A percentile compares a stretch with the other conserved stretches of the same genome.
These are phyloP conservation scores for Sanguinoderma infundibulare DNA, from an alignment of 1,284 basidiomycete genomes.

Conservation along the genomic window DNA sequence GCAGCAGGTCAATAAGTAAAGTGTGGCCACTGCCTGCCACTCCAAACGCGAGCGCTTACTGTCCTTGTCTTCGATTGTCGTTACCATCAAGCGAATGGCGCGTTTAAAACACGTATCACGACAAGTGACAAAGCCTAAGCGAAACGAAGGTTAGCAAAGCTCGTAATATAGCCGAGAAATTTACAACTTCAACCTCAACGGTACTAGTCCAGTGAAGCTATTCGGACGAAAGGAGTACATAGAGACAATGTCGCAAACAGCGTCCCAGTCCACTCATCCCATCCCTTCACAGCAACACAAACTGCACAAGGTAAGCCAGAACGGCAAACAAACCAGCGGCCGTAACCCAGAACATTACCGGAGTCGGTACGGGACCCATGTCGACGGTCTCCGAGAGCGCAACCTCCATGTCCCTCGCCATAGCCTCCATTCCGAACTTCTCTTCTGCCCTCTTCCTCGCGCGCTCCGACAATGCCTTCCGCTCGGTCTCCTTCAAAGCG, in stretches of 20 bases:
- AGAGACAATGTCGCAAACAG: background rate
- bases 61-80: background rate
- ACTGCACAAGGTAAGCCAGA: background rate
- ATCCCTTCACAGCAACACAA: constrained; percentile 1
- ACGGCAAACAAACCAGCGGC: constrained; percentile 18
- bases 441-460: constrained; percentile 64
- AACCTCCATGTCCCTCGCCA: constrained; percentile 65
- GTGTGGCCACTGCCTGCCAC: background rate
- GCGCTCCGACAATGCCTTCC: constrained; percentile 52
- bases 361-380: constrained; percentile 47
- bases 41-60: background rate
- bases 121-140: background rate
- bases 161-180: too few relatives aligned
- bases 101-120: background rate
- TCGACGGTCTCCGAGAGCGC: constrained; percentile 56
- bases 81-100: background rate
- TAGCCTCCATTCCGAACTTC: constrained; percentile 63
- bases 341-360: constrained; percentile 8
- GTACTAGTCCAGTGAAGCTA: too few relatives aligned
- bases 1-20: background rate
- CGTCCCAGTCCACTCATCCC: background rate
- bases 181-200: too few relatives aligned
- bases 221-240: too few relatives aligned
- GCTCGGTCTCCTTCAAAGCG: constrained; percentile 48
- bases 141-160: too few relatives aligned